A percentile compares a stretch with the other conserved stretches of the same genome.
Evolutionary conservation across 2,329 filamentous ascomycete species (phyloP).

Genomic region (Mycosphaerella arachidis): DNA sequence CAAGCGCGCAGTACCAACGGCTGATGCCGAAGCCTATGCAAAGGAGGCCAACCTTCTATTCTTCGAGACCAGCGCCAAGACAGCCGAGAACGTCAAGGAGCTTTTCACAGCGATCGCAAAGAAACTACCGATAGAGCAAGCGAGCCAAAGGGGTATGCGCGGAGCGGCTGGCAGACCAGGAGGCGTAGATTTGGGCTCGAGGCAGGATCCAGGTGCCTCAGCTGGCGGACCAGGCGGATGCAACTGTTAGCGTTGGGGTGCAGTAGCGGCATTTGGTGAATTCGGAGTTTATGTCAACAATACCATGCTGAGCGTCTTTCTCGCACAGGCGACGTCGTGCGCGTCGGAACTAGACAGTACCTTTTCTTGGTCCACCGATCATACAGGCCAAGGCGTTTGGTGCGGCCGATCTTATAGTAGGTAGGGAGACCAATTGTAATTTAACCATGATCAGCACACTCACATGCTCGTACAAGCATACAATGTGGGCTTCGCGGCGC

Average conservation of each 20-base stretch:
- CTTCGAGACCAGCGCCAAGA: slow-evolving; percentile 98
- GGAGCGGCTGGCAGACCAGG: slow-evolving; percentile 52
- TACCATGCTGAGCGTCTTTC: slow-evolving; percentile 1
- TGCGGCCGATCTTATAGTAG: background rate
- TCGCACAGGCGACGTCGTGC: background rate
- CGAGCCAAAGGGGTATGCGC: slow-evolving; percentile 80
- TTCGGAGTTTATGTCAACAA: background rate
- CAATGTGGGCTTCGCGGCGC: background rate
- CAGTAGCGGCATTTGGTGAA: background rate
- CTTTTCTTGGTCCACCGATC: background rate
- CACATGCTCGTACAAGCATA: background rate
- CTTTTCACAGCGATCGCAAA: slow-evolving; percentile 96
- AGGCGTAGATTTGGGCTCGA: slow-evolving; percentile 63
- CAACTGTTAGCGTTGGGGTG: slow-evolving; percentile 52
- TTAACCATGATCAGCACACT: background rate
- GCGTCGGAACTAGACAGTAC: background rate
- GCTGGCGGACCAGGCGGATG: slow-evolving; percentile 55
- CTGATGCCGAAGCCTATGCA: slow-evolving; percentile 92
- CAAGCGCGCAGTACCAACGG: slow-evolving; percentile 84
- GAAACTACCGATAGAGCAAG: slow-evolving; percentile 95
- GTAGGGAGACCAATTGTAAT: background rate
- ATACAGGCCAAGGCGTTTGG: background rate
- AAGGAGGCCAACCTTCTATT: slow-evolving; percentile 90
- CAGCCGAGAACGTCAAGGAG: slow-evolving; percentile 89
- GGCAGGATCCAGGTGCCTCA: slow-evolving; percentile 57